Percentiles rank a stretch among this genome's conserved stretches.
phyloP scores from a whole-genome alignment of 2,329 filamentous ascomycete genomes.

The Pseudonectria foliicola region DNA sequence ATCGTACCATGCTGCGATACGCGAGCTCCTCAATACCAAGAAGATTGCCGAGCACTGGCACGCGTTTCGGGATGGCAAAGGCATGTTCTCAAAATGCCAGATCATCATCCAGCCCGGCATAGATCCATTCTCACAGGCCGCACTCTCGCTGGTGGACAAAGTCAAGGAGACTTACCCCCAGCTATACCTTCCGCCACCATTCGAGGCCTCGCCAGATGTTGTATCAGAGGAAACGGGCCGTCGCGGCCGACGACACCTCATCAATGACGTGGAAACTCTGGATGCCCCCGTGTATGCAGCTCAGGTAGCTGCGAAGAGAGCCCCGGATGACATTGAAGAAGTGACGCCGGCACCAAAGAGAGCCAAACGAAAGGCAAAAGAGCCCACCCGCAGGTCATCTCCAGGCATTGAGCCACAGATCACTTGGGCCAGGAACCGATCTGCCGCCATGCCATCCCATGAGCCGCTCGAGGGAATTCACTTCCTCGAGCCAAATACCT shows the following conservation, averaged over 20 bases:
- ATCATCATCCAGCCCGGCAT: conserved; percentile 36
- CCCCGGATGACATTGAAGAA: conserved; percentile 15
- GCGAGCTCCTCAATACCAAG: conserved; percentile 30
- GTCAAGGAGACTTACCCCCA: conserved; percentile 41
- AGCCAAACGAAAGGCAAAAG: conserved; percentile 12
- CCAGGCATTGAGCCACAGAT: conserved; percentile 5
- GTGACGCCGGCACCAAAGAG: conserved; percentile 14
- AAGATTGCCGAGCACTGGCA: conserved; percentile 35
- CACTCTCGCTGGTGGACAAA: conserved; percentile 36
- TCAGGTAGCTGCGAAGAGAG: conserved; percentile 28
- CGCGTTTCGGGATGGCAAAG: conserved; percentile 34
- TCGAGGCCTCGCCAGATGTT: conserved; percentile 10
- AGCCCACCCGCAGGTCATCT: conserved; percentile 1
- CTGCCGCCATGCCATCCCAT: conserved; percentile 7
- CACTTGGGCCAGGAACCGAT: conserved; percentile 12
- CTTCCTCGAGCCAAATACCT: conserved; percentile 38
- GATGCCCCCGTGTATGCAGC: conserved; percentile 44
- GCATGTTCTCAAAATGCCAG: conserved; percentile 37
- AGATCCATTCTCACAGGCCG: conserved; percentile 35
- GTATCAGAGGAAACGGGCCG: conserved; percentile 13
- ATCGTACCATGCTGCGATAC: conserved; percentile 32
- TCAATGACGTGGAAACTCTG: conserved; percentile 40
- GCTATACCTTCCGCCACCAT: conserved; percentile 20
- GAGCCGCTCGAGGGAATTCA: conserved; percentile 18
- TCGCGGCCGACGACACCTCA: conserved; percentile 31